Conservation (phyloP, 371 early-diverging fungal genomes). For the Entomophthora muscae region DNA sequence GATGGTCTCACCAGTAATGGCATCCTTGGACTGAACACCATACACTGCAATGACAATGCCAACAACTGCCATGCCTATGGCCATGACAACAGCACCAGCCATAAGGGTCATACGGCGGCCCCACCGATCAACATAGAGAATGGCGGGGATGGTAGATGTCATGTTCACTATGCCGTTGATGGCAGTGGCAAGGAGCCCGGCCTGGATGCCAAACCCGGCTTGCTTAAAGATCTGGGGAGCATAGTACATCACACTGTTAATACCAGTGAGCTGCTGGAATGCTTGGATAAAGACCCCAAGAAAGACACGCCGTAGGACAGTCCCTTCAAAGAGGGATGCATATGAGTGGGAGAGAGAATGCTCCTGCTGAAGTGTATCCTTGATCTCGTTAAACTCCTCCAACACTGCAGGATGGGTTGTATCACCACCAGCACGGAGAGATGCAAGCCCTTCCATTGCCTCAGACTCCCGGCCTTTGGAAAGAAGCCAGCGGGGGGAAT, state of each 20-base stretch:
- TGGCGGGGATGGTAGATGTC: conserved; percentile 49
- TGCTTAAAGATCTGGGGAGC: conserved; percentile 46
- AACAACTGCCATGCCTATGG: conserved; percentile 23
- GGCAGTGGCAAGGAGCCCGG: conserved; percentile 40
- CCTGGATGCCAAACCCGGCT: conserved; percentile 29
- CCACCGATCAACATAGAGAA: conserved; percentile 51
- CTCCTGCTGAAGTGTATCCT: conserved; percentile 41
- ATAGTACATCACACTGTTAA: no score
- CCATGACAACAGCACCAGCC: conserved; percentile 31
- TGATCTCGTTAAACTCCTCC: conserved; percentile 51
- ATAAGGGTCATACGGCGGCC: conserved; percentile 39
- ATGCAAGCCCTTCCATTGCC: conserved; percentile 44
- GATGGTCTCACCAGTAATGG: conserved; percentile 16
- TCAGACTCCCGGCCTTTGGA: conserved; percentile 32
- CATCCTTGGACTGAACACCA: conserved; percentile 15
- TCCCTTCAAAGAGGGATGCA: conserved; percentile 41
- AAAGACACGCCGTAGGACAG: conserved; percentile 33
- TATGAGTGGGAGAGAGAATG: conserved; percentile 39
- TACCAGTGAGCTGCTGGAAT: no score
- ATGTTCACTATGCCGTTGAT: conserved; percentile 54
- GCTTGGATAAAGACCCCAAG: conserved; percentile 49
- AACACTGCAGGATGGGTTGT: conserved; percentile 28
- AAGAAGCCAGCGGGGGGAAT: conserved; percentile 80
- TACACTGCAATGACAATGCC: conserved; percentile 23
- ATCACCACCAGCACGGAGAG: conserved; percentile 38